Conservation (phyloP, 2,329 filamentous ascomycete genomes). For the Pseudogymnoascus sp. region DNA sequence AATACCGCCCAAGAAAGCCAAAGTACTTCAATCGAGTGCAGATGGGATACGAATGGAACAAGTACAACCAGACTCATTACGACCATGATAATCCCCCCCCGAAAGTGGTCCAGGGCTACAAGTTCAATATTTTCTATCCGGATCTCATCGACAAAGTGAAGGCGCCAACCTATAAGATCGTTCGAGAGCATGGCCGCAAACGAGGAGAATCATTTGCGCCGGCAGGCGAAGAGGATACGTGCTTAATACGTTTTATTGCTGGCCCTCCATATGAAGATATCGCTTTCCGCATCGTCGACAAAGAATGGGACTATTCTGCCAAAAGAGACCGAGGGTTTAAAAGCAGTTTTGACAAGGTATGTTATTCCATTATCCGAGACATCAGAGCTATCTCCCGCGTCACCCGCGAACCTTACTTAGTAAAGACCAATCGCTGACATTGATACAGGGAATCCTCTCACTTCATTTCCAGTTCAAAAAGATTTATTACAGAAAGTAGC, state of each 20-base stretch:
- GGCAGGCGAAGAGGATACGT: conserved; percentile 94
- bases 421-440: background rate
- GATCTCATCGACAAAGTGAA: conserved; percentile 93
- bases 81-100: conserved; percentile 97
- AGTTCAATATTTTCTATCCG: conserved; percentile 99
- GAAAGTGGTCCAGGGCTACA: conserved; percentile 97
- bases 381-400: background rate
- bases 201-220: conserved; percentile 88
- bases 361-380: conserved; percentile 25
- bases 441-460: conserved; percentile 76
- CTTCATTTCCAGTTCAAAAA: conserved; percentile 99
- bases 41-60: conserved; percentile 99
- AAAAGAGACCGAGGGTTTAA: conserved; percentile 92
- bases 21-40: conserved; percentile 96
- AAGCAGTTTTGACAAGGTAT: conserved; percentile 95
- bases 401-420: background rate
- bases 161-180: conserved; percentile 92
- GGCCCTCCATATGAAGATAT: conserved; percentile 95
- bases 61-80: conserved; percentile 99
- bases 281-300: conserved; percentile 94
- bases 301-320: conserved; percentile 97
- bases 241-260: conserved; percentile 89
- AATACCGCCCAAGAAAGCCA: conserved; percentile 84
- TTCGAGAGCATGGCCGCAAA: conserved; percentile 83
- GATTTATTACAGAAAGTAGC: conserved; percentile 52